Conservation (phyloP, 2,329 filamentous ascomycete genomes). For the Verticillium nubilum region DNA sequence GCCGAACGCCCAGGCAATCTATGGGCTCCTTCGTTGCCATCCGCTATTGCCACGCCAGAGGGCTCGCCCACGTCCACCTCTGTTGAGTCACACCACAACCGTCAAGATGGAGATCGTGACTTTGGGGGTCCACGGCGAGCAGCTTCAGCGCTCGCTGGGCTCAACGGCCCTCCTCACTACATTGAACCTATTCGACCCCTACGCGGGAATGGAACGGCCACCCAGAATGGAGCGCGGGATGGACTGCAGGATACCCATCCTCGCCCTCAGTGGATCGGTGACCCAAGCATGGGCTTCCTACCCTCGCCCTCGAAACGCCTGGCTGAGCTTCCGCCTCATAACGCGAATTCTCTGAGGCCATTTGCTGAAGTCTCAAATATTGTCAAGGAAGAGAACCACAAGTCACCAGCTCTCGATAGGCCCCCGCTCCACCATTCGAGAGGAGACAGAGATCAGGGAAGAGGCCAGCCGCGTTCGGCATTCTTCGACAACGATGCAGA, state of each 20-base stretch:
- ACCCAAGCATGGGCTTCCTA: not conserved
- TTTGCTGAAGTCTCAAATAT: slow-evolving; percentile 9
- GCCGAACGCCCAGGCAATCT: slow-evolving; percentile 17
- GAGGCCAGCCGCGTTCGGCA: not conserved
- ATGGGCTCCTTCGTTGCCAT: slow-evolving; percentile 6
- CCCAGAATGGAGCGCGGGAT: not conserved
- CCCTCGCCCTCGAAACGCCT: slow-evolving; percentile 9
- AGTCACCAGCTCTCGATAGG: not conserved
- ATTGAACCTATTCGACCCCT: not conserved
- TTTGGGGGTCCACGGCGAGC: not conserved
- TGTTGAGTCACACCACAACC: not conserved
- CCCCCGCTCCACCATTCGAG: not conserved
- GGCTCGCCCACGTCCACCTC: slow-evolving; percentile 19
- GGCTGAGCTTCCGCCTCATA: slow-evolving; percentile 33
- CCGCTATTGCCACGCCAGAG: slow-evolving; percentile 4
- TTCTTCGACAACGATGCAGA: not conserved
- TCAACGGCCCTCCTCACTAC: not conserved
- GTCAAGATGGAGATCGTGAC: not conserved
- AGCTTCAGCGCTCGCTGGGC: not conserved
- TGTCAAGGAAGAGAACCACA: not conserved
- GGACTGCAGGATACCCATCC: not conserved
- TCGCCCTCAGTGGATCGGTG: not conserved
- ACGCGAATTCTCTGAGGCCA: slow-evolving; percentile 21
- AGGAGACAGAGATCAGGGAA: not conserved
- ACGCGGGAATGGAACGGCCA: not conserved